These are phyloP conservation scores for Linum usitatissimum DNA, from an alignment of 345 rosid species.

Conservation along the genomic window DNA sequence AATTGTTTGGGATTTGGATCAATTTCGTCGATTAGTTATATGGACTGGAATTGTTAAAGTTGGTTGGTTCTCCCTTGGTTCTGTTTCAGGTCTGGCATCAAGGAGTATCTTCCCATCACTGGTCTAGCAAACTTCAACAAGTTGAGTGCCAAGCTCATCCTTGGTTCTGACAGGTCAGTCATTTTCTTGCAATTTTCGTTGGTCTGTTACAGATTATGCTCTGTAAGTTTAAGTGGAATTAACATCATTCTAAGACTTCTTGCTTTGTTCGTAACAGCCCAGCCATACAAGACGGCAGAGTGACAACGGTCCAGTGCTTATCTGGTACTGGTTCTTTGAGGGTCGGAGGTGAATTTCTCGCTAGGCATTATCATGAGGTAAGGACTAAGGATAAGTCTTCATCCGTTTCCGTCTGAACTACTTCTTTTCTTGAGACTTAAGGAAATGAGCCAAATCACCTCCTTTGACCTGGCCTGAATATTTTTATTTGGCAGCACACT, in stretches of 20 bases:
- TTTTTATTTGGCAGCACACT: constrained; percentile 20
- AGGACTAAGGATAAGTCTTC: background rate
- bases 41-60: background rate
- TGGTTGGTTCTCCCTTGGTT: background rate
- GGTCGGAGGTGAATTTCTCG: constrained; percentile 31
- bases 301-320: constrained; percentile 31
- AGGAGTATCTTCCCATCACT: constrained; percentile 23
- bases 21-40: background rate
- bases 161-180: constrained; percentile 18
- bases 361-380: constrained; percentile 26
- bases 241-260: background rate
- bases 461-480: background rate
- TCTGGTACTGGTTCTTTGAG: constrained; percentile 31
- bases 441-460: background rate
- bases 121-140: constrained; percentile 22
- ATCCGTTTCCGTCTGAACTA: background rate
- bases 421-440: constrained; percentile 1
- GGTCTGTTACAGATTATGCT: background rate
- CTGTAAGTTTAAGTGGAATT: background rate
- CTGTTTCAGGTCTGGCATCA: constrained; percentile 17
- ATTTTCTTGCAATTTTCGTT: background rate
- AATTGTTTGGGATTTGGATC: background rate
- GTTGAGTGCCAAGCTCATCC: constrained; percentile 19
- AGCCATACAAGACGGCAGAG: constrained; percentile 27
- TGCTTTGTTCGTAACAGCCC: constrained; percentile 17